Percentiles rank a stretch among this genome's conserved stretches.
phyloP scores from a whole-genome alignment of 176 grass and related monocot genomes.

The Cenchrus americanus region DNA sequence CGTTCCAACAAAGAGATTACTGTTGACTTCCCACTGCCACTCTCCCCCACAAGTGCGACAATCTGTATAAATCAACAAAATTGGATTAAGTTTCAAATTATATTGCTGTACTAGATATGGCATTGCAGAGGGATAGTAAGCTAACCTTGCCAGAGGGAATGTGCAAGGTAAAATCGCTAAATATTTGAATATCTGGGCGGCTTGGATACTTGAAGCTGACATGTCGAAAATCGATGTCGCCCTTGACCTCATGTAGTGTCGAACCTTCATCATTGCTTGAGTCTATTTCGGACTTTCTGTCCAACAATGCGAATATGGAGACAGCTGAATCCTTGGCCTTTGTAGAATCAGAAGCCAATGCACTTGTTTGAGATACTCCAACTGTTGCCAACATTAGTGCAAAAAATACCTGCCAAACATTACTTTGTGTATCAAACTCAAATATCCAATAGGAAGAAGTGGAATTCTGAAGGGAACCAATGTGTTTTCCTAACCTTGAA shows the following conservation, averaged over 20 bases:
- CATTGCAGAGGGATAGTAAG: background rate
- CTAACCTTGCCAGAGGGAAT: slow-evolving; percentile 75
- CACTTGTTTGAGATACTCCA: slow-evolving; percentile 68
- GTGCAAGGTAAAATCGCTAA: slow-evolving; percentile 58
- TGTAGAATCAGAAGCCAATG: slow-evolving; percentile 67
- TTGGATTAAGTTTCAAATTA: background rate
- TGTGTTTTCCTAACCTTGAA: slow-evolving; percentile 54
- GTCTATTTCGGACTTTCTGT: slow-evolving; percentile 68
- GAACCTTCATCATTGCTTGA: slow-evolving; percentile 53
- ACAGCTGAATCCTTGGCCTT: slow-evolving; percentile 69
- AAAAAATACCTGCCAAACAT: slow-evolving; percentile 66
- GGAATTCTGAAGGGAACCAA: background rate
- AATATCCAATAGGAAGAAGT: background rate
- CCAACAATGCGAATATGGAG: slow-evolving; percentile 69
- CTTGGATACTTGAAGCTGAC: slow-evolving; percentile 70
- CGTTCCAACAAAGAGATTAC: slow-evolving; percentile 65
- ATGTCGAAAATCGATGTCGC: slow-evolving; percentile 60
- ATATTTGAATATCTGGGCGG: slow-evolving; percentile 67
- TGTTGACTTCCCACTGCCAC: slow-evolving; percentile 79
- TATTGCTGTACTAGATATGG: background rate
- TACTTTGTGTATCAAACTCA: background rate
- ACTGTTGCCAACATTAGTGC: slow-evolving; percentile 58
- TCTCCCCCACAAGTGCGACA: slow-evolving; percentile 73
- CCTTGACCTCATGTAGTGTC: slow-evolving; percentile 54
- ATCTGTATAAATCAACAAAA: slow-evolving; percentile 32